Conservation (phyloP, 768 basidiomycete genomes). For the Neoboletus subvelutipes region DNA sequence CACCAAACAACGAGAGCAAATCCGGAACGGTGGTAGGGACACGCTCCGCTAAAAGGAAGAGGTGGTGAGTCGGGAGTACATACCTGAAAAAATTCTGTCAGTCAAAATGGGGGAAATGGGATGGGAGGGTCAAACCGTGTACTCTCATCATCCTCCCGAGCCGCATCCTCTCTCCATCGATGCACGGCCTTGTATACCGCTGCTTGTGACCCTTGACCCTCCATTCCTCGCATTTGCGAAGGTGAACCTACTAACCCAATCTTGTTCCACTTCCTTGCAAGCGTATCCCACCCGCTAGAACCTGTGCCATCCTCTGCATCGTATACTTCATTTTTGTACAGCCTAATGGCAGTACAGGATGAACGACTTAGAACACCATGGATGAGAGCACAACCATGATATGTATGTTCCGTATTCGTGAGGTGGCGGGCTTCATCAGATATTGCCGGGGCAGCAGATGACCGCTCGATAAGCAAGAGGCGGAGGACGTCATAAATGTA, state of each 20-base stretch:
- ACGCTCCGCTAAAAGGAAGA: slow-evolving; percentile 72
- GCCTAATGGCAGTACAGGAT: slow-evolving; percentile 69
- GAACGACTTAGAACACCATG: slow-evolving; percentile 70
- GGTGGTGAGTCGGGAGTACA: slow-evolving; percentile 69
- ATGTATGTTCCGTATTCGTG: not conserved
- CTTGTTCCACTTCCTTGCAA: slow-evolving; percentile 86
- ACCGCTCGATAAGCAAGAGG: slow-evolving; percentile 79
- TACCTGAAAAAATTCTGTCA: slow-evolving; percentile 43
- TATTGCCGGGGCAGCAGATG: slow-evolving; percentile 31
- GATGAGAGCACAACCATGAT: slow-evolving; percentile 44
- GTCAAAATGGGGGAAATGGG: not conserved
- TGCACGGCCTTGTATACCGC: slow-evolving; percentile 73
- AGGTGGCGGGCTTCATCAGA: slow-evolving; percentile 15
- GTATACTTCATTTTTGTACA: slow-evolving; percentile 69
- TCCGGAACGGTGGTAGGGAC: slow-evolving; percentile 65
- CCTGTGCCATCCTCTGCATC: slow-evolving; percentile 66
- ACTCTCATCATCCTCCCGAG: slow-evolving; percentile 86
- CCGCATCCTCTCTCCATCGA: slow-evolving; percentile 77
- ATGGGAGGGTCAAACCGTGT: slow-evolving; percentile 50
- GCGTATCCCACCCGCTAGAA: slow-evolving; percentile 70
- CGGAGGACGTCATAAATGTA: slow-evolving; percentile 91
- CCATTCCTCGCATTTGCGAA: slow-evolving; percentile 32
- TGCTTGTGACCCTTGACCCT: slow-evolving; percentile 44
- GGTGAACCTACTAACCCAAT: slow-evolving; percentile 34
- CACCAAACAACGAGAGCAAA: slow-evolving; percentile 55